Evolutionary conservation across 306 rosid genomes (phyloP), one percentile per base, ranked within the genome.

Genomic region (Heteromeles arbutifolia): DNA sequence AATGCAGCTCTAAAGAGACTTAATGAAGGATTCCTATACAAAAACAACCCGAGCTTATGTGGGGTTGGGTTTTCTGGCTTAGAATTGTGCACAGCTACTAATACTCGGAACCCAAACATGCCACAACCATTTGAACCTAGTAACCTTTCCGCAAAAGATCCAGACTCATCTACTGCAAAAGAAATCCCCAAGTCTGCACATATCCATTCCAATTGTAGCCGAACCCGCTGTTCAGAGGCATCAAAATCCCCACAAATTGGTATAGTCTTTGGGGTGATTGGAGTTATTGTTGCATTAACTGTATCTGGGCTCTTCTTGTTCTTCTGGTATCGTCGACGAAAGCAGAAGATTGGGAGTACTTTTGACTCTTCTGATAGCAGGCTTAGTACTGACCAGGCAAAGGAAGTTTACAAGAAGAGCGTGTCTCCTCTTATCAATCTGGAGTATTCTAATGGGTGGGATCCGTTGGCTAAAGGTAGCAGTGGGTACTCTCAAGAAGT

Each of bases 111-210:
- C 72, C 92, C 91, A 0, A 65, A 68, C 37, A 86, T 80, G 77
- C 97, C 97, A 0, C 96, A 90, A 71, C 98, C 98, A 9, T 90
- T 77, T 81, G 88, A 79, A 71, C 97, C 97, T 6, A 57, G 72
- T 15, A 75, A 78, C 53, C 25, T 78, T 81, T 63, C 91, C 24
- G 57, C 79, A 5, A 81, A 76, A 48, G 78, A 68, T 76, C 81
- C 81, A 57, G 45, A 72, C 70, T 69, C 80, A 63, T 87, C 97
- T 15, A 48, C 93, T 37, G 43, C 88, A 4, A 82, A 78, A 77
- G 87, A 74, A 67, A 77, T 91, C 44, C 96, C 97, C 0, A 86
- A 85, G 72, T 79, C 92, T 0, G 88, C 82, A 9, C 74, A 87
- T 79, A 73, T 90, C 25, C 72, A 78, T 19, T 67, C 81, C 45